A percentile compares a stretch with the other conserved stretches of the same genome.
These are phyloP conservation scores for Candida pseudoglaebosa DNA, from an alignment of 805 yeast species.

Conservation along the genomic window DNA sequence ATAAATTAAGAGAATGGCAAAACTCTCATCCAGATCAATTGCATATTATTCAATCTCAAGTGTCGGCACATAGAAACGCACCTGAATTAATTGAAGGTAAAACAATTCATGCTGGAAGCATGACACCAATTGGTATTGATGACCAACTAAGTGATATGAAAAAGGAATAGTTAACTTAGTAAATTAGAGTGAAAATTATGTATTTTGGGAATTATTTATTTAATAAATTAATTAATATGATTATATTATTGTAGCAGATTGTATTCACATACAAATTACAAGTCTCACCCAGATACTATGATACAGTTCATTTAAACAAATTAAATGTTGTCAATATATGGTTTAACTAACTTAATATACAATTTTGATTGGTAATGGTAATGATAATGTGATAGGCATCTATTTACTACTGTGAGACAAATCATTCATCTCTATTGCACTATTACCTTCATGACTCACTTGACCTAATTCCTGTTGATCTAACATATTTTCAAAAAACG, in stretches of 20 bases:
- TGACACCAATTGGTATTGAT: constrained; percentile 19
- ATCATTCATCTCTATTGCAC: constrained; percentile 1
- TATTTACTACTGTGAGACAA: constrained; percentile 1
- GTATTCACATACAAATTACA: too few species aligned
- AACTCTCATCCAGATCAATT: constrained; percentile 64
- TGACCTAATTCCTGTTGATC: constrained; percentile 52
- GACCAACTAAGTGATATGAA: constrained; percentile 19
- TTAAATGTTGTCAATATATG: too few species aligned
- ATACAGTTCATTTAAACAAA: too few species aligned
- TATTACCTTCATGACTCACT: constrained; percentile 7
- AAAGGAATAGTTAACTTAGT: constrained; percentile 9
- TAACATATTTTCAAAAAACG: constrained; percentile 81
- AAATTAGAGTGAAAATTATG: not conserved
- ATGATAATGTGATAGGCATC: not conserved
- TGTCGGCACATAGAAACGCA: constrained; percentile 32
- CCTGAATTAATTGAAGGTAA: constrained; percentile 22
- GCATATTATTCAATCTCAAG: constrained; percentile 69
- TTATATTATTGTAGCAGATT: too few species aligned
- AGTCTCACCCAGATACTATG: too few species aligned
- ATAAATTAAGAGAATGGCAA: constrained; percentile 77
- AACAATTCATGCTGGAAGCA: constrained; percentile 15
- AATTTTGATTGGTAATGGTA: not conserved
- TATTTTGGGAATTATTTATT: not conserved
- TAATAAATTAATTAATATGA: constrained; percentile 1
- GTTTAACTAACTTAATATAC: not conserved